Conservation (phyloP, 2,329 filamentous ascomycete genomes). For the Ophiostoma montium region DNA sequence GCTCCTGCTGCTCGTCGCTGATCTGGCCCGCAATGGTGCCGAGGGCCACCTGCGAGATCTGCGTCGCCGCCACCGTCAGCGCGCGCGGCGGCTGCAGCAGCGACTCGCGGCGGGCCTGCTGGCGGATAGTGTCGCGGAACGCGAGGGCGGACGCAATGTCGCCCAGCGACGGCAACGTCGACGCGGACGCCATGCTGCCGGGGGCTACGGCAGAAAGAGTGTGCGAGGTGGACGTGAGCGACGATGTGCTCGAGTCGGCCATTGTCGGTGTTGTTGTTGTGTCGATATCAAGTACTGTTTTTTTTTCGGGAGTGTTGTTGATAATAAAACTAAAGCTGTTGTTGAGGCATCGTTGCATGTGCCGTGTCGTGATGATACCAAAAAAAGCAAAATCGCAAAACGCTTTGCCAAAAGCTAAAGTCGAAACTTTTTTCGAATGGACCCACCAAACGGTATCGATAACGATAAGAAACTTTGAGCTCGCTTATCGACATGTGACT, state of each 20-base stretch:
- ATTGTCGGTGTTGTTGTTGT: conserved; percentile 15
- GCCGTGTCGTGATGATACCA: not conserved
- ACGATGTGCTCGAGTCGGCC: conserved; percentile 34
- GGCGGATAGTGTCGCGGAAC: conserved; percentile 44
- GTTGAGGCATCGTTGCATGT: not conserved
- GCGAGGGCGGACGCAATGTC: conserved; percentile 27
- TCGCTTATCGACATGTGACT: too few relatives aligned
- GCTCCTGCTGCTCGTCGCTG: conserved; percentile 55
- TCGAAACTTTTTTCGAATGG: conserved; percentile 3
- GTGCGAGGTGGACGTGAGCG: conserved; percentile 49
- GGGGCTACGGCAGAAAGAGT: conserved; percentile 23
- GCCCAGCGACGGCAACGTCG: conserved; percentile 14
- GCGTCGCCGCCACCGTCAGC: conserved; percentile 55
- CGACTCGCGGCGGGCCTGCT: conserved; percentile 47
- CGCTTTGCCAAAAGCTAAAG: not conserved
- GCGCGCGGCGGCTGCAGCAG: conserved; percentile 62
- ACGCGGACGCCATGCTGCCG: conserved; percentile 15
- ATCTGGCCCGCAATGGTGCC: conserved; percentile 65
- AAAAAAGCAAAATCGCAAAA: not conserved
- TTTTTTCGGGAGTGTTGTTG: too few relatives aligned
- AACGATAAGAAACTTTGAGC: not conserved
- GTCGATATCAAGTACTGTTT: too few relatives aligned
- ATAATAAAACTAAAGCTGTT: not conserved
- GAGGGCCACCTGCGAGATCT: conserved; percentile 65
- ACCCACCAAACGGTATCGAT: not conserved